Percentiles rank a stretch among this genome's conserved stretches.
Conservation (phyloP, 2,329 filamentous ascomycete genomes). For the Colletotrichum higginsianum region DNA sequence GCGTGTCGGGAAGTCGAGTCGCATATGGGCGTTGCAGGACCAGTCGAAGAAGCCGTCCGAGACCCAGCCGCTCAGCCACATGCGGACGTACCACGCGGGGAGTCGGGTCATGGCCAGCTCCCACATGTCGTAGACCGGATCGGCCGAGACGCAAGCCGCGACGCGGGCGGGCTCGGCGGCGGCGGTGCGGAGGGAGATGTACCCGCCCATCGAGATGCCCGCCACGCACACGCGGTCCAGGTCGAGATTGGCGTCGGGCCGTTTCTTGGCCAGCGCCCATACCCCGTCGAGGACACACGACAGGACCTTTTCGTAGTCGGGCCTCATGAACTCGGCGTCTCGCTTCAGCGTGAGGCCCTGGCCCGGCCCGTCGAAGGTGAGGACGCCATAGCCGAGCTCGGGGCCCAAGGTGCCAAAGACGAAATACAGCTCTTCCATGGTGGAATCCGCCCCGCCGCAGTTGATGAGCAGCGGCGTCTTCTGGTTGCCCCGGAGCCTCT, state of each 20-base stretch:
- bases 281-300: constrained; percentile 52
- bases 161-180: constrained; percentile 57
- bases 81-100: constrained; percentile 5
- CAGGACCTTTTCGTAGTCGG: constrained; percentile 56
- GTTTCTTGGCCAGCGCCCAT: constrained; percentile 26
- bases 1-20: not conserved
- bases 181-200: constrained; percentile 43
- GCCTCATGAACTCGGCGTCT: constrained; percentile 49
- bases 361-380: constrained; percentile 63
- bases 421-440: constrained; percentile 59
- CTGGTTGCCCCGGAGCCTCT: constrained; percentile 44
- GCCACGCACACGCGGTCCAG: constrained; percentile 53
- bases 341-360: constrained; percentile 56
- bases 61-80: constrained; percentile 19
- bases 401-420: constrained; percentile 46
- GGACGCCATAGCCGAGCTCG: constrained; percentile 57
- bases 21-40: not conserved
- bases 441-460: constrained; percentile 54
- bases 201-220: constrained; percentile 61
- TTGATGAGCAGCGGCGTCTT: constrained; percentile 54
- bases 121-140: constrained; percentile 54
- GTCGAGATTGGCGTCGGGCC: constrained; percentile 53
- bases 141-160: constrained; percentile 59
- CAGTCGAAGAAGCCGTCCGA: constrained; percentile 15
- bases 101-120: constrained; percentile 40